Evolutionary conservation across 352 stramenopile genomes (phyloP).

Genomic region (Globisporangium cylindrosporum): DNA sequence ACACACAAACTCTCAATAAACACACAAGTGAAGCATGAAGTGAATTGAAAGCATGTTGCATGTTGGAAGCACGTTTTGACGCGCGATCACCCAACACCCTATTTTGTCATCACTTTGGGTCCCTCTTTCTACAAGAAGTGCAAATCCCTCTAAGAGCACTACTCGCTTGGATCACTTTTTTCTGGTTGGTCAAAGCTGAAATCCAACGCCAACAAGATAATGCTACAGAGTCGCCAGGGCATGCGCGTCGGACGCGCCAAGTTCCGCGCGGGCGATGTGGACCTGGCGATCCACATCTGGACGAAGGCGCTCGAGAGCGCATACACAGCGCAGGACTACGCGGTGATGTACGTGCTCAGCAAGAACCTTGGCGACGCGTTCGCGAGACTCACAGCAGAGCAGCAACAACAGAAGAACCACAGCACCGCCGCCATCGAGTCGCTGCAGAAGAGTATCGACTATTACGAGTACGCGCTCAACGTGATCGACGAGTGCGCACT

Average conservation of each 20-base stretch:
- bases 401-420: constrained; percentile 8
- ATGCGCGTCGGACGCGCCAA: constrained; percentile 40
- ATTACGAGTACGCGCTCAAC: constrained; percentile 50
- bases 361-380: constrained; percentile 63
- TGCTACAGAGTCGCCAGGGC: constrained; percentile 6
- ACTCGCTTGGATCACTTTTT: not conserved
- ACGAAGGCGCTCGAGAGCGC: constrained; percentile 41
- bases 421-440: not conserved
- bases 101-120: not conserved
- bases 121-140: constrained; percentile 2
- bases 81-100: not conserved
- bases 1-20: not conserved
- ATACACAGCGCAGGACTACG: constrained; percentile 48
- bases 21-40: not conserved
- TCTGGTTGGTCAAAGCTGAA: not conserved
- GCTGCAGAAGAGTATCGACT: constrained; percentile 30
- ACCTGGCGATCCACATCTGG: constrained; percentile 43
- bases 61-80: not conserved
- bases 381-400: constrained; percentile 4
- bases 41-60: not conserved
- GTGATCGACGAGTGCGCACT: constrained; percentile 42
- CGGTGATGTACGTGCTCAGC: constrained; percentile 63
- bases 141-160: not conserved
- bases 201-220: not conserved
- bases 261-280: constrained; percentile 30